phyloP scores from a whole-genome alignment of 345 rosid species.

The Eutrema yunnanense region DNA sequence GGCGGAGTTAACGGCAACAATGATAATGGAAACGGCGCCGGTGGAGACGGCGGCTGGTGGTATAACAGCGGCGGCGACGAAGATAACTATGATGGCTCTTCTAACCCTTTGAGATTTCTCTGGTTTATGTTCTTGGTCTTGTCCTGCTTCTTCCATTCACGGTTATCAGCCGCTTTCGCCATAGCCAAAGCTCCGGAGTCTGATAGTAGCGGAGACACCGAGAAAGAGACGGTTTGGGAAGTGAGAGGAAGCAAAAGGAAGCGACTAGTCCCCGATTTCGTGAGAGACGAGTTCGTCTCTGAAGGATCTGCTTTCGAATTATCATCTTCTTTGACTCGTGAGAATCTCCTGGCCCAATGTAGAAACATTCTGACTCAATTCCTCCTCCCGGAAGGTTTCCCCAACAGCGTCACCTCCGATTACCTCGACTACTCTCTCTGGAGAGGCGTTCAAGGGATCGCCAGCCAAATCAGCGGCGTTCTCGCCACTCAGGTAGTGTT shows the following conservation, averaged over 20 bases:
- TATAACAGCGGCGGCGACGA: constrained; percentile 23
- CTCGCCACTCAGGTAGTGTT: constrained; percentile 82
- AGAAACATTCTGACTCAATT: constrained; percentile 40
- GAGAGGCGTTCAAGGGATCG: constrained; percentile 93
- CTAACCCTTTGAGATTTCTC: constrained; percentile 3
- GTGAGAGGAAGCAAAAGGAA: constrained; percentile 67
- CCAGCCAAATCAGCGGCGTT: constrained; percentile 88
- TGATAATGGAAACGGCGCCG: constrained; percentile 4
- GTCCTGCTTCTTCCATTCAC: constrained; percentile 38
- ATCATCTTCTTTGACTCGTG: constrained; percentile 30
- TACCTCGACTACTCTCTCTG: constrained; percentile 90
- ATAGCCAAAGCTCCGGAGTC: constrained; percentile 26
- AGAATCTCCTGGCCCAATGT: constrained; percentile 40
- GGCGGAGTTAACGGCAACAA: constrained; percentile 19
- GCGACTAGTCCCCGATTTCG: constrained; percentile 46
- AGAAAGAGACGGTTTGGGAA: constrained; percentile 53
- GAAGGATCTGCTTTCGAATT: constrained; percentile 31
- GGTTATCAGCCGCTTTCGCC: constrained; percentile 44
- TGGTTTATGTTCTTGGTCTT: constrained; percentile 28
- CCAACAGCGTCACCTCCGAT: constrained; percentile 76
- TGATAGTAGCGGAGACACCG: constrained; percentile 10
- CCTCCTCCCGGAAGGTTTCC: constrained; percentile 91
- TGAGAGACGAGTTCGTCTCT: constrained; percentile 47
- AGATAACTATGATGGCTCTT: constrained; percentile 26
- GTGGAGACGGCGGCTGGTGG: constrained; percentile 29